These are phyloP conservation scores for Xylariaceae sp. DNA, from an alignment of 2,329 filamentous ascomycete genomes.

Conservation along the genomic window DNA sequence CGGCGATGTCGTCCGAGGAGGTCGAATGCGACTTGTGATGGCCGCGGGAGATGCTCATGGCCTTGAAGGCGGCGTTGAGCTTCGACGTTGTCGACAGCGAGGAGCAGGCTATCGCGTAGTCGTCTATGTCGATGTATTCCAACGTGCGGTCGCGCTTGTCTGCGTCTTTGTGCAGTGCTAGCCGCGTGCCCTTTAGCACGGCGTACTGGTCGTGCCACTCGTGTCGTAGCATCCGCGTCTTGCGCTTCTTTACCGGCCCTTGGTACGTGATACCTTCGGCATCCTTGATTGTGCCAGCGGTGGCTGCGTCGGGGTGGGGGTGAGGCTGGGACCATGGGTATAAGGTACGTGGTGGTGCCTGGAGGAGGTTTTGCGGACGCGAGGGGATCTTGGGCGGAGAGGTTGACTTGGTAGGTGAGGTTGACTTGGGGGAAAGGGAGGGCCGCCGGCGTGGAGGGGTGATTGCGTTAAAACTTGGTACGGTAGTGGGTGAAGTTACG, in stretches of 20 bases:
- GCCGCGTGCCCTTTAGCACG: constrained; percentile 70
- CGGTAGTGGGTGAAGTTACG: constrained; percentile 39
- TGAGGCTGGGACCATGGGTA: constrained; percentile 55
- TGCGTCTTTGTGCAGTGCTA: constrained; percentile 69
- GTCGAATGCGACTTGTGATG: constrained; percentile 39
- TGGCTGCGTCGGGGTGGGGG: constrained; percentile 20
- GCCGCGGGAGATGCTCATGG: constrained; percentile 57
- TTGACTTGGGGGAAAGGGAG: constrained; percentile 35
- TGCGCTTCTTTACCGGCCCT: constrained; percentile 92
- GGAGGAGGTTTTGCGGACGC: constrained; percentile 37
- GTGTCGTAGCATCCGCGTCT: constrained; percentile 80
- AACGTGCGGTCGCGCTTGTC: constrained; percentile 53
- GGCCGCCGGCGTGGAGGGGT: constrained; percentile 36
- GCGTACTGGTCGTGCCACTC: constrained; percentile 95
- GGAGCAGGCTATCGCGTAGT: constrained; percentile 84
- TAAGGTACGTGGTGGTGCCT: constrained; percentile 51
- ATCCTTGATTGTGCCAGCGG: constrained; percentile 34
- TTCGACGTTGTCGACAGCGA: constrained; percentile 71
- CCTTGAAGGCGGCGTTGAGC: constrained; percentile 82
- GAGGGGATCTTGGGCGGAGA: constrained; percentile 35
- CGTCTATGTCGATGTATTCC: constrained; percentile 80
- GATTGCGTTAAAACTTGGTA: constrained; percentile 21
- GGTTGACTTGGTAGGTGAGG: constrained; percentile 20
- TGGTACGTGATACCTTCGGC: constrained; percentile 62
- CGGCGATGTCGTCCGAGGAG: constrained; percentile 53